phyloP scores from a whole-genome alignment of 2,329 filamentous ascomycete genomes.

The Cercospora beticola region DNA sequence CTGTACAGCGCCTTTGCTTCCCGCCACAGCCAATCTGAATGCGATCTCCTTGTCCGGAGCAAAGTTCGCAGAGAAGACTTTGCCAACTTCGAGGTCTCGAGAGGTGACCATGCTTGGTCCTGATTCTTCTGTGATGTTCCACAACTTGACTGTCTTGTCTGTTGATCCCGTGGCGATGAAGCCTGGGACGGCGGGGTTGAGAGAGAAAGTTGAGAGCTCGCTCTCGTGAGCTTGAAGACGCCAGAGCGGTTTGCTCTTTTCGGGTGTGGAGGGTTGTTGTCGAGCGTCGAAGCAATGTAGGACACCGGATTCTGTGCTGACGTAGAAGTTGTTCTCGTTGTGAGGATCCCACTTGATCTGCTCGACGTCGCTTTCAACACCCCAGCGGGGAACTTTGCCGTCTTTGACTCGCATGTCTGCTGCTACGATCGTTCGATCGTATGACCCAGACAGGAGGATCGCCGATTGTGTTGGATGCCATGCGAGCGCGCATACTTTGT shows the following conservation, averaged over 20 bases:
- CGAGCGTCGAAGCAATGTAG: slow-evolving; percentile 91
- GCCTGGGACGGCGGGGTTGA: slow-evolving; percentile 85
- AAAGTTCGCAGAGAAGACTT: slow-evolving; percentile 88
- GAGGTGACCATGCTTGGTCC: slow-evolving; percentile 89
- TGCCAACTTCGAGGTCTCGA: slow-evolving; percentile 88
- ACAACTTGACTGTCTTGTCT: slow-evolving; percentile 94
- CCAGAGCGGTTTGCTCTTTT: slow-evolving; percentile 83
- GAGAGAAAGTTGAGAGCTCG: slow-evolving; percentile 85
- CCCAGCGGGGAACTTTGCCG: slow-evolving; percentile 78
- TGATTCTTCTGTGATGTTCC: slow-evolving; percentile 71
- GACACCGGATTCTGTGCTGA: slow-evolving; percentile 83
- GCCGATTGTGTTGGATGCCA: slow-evolving; percentile 91
- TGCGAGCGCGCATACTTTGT: slow-evolving; percentile 94
- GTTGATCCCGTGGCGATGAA: slow-evolving; percentile 92
- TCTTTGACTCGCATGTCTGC: slow-evolving; percentile 94
- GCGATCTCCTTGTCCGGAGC: slow-evolving; percentile 87
- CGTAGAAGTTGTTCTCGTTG: slow-evolving; percentile 89
- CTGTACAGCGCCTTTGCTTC: slow-evolving; percentile 88
- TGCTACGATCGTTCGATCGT: slow-evolving; percentile 91
- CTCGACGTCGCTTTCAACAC: slow-evolving; percentile 94
- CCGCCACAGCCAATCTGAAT: slow-evolving; percentile 88
- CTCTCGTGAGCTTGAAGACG: slow-evolving; percentile 93
- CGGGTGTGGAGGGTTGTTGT: slow-evolving; percentile 69
- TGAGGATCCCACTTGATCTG: slow-evolving; percentile 90
- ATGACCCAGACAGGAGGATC: slow-evolving; percentile 85